Evolutionary conservation across 2,329 filamentous ascomycete species (phyloP).

Genomic region (Ophiostoma tasmaniense): DNA sequence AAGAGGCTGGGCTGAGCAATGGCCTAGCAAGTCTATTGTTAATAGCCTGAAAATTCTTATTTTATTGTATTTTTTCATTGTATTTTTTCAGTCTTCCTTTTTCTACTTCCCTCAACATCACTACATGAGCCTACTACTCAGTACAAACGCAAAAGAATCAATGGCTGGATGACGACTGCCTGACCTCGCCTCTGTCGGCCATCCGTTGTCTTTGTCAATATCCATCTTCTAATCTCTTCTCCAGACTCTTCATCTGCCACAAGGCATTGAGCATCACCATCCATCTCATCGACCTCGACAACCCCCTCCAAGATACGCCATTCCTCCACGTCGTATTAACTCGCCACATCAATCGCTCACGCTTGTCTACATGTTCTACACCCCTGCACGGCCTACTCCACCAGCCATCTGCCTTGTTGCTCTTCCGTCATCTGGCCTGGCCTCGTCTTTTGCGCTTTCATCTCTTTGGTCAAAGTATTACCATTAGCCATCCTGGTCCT

Average conservation of each 20-base stretch:
- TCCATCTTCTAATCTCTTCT: neutral
- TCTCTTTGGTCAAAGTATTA: neutral
- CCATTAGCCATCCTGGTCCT: neutral
- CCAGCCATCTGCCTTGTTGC: neutral
- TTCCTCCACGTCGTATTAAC: neutral
- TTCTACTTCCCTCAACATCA: neutral
- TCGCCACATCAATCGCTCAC: neutral
- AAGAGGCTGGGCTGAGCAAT: neutral
- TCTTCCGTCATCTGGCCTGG: conserved; percentile 7
- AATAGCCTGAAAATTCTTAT: neutral
- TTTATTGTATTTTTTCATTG: neutral
- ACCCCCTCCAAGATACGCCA: neutral
- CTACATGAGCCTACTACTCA: neutral
- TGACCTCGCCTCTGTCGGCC: neutral
- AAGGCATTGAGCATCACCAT: neutral
- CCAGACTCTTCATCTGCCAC: neutral
- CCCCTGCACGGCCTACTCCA: neutral
- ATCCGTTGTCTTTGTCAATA: neutral
- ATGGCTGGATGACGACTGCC: neutral
- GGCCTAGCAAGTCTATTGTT: neutral
- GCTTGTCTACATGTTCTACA: neutral
- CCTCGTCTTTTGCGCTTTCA: neutral
- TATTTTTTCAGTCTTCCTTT: neutral
- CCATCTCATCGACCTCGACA: neutral
- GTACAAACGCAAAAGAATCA: too few relatives aligned